Base-by-base conservation (phyloP, 2,329 filamentous ascomycete species). In the Macrophomina tecta region DNA sequence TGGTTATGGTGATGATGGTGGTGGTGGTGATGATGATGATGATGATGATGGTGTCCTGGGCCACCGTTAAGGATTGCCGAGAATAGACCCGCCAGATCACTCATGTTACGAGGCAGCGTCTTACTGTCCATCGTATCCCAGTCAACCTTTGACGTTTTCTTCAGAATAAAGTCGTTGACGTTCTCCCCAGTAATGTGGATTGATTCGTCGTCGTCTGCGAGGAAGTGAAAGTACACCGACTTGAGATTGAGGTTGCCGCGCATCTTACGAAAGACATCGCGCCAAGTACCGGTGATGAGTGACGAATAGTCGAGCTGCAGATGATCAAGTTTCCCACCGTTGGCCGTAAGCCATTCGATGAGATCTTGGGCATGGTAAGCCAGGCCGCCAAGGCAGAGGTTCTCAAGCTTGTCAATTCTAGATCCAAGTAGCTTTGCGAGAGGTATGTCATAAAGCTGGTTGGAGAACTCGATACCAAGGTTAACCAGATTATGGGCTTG, bases 61-160 rank as follows among this genome's bases (percentile, higher is more conserved):
- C 49, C 30, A 16, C 45, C 34, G 32, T 62, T 49, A 7, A 62
- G 42, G 30, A 62, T 45, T 12, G 49, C 58, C 11, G 58, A 62
- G 42, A 62, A 49, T 11, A 62, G 42, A 11, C 58, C 58, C 34
- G 58, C 58, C 18, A 62, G 32, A n/a, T 62, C 58, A 28, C 16
- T 45, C 42, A 62, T 38, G 58, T 36, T 62, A n/a, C 32, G 42
- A 1, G 58, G 58, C 11, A 62, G 45, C 42, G 14, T 36, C 45
- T 36, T 62, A 16, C 58, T 62, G 5, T 64, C 61, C 61, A 64
- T 64, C 12, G 61, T 64, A 5, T 64, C 38, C 61, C 61, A 64
- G 18, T 64, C 61, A 7, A 64, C 61, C 18, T 53, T 53, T 23
- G 46, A 16, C 4, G 61, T 42, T 18, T 53, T 53, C 23, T 64